Evolutionary conservation across 106 monocot species (phyloP), one percentile per base, ranked within the genome.

Genomic region (Triglochin maritima): DNA sequence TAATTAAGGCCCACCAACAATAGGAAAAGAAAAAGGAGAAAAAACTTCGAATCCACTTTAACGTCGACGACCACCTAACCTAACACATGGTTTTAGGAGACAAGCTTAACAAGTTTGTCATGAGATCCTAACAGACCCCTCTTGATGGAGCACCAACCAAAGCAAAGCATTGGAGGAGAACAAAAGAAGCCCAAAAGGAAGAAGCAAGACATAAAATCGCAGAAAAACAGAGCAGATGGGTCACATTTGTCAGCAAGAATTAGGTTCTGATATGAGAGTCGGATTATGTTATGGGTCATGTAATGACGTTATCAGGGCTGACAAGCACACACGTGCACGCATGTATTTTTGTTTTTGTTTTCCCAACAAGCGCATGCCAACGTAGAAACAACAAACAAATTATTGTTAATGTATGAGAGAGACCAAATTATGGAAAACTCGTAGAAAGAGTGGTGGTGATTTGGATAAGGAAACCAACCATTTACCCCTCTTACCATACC

Each of bases 81-180:
- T 17, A 14, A 65, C 48, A 43, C 42, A 2, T 14, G 5, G 2
- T 29, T 2, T 44, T 54, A 52, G 66, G 66, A 52, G 66, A 66
- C 66, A 66, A 9, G 66, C 16, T 45, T 41, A 52, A 50, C 66
- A 53, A 41, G 44, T 17, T 59, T 70, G 29, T 48, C 70, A 17
- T 2, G 15, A 66, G 53, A 66, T 66, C 53, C 66, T 50, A 66
- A 52, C 66, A 52, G 51, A 66, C 47, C 69, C 57, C 56, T 29
- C 57, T 57, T 48, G 15, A 46, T 56, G 12, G 56, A 69, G 64
- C 17, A 64, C 64, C 49, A 64, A 64, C 16, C 50, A 66, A 52
- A 42, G 29, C 43, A 53, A 29, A 29, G 29, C 29, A 29, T 29
- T 29, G 29, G 29, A 29, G 29, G 29, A 29, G 29, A 29, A 29